phyloP scores from a whole-genome alignment of 2,329 filamentous ascomycete species.

The Colletotrichum tofieldiae region DNA sequence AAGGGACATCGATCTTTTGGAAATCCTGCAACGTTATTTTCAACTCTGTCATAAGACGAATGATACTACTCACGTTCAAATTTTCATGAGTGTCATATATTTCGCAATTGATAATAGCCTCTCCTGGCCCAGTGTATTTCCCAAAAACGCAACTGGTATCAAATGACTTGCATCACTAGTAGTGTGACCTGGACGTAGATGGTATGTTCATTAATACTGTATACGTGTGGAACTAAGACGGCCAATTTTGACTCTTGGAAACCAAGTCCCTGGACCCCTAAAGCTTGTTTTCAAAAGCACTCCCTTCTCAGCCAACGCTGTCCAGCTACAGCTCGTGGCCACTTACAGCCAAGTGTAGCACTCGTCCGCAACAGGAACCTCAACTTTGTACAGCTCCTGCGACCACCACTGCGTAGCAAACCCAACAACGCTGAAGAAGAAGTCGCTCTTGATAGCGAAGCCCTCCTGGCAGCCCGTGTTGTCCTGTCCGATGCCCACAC shows the following conservation, averaged over 20 bases:
- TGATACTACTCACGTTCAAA: no score
- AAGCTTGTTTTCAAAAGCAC: not conserved
- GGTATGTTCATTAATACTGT: not conserved
- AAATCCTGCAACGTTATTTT: no score
- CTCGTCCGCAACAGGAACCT: constrained; percentile 47
- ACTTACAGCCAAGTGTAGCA: constrained; percentile 47
- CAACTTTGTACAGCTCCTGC: constrained; percentile 47
- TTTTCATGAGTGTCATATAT: no score
- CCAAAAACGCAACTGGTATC: not conserved
- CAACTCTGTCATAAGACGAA: no score
- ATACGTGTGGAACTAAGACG: not conserved
- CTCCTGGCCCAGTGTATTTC: not conserved
- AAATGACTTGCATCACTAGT: not conserved
- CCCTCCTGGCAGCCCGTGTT: constrained; percentile 46
- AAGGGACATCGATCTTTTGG: no score
- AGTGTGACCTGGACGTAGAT: not conserved
- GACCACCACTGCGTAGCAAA: constrained; percentile 49
- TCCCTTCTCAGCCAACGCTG: not conserved
- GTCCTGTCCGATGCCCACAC: constrained; percentile 39
- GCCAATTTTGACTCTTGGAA: not conserved
- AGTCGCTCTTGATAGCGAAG: constrained; percentile 47
- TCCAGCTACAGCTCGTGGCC: not conserved
- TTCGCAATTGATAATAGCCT: no score
- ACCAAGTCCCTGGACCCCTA: not conserved
- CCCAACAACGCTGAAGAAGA: constrained; percentile 47